These are phyloP conservation scores for Cystobasidium tubakii DNA, from an alignment of 768 basidiomycete species.

Conservation along the genomic window DNA sequence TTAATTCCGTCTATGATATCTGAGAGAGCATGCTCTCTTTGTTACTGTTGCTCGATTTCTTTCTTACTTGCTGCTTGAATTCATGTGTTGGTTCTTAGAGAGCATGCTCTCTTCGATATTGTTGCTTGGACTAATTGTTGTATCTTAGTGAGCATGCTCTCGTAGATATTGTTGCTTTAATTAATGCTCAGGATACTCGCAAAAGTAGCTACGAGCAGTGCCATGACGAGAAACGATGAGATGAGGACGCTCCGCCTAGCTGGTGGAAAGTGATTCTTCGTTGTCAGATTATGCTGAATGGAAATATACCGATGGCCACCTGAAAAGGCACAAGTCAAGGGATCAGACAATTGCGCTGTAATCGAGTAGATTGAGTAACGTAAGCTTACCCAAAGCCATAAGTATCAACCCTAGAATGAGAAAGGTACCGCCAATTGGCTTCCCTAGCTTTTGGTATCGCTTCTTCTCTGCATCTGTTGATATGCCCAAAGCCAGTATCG, in stretches of 20 bases:
- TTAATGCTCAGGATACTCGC: constrained; percentile 12
- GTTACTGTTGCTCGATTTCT: too few species aligned
- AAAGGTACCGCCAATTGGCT: constrained; percentile 41
- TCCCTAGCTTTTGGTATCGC: constrained; percentile 32
- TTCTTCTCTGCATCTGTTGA: constrained; percentile 14
- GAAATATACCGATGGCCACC: constrained; percentile 28
- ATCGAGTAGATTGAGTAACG: neutral
- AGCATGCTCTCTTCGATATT: too few species aligned
- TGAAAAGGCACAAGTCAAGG: neutral
- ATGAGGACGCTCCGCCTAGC: constrained; percentile 22
- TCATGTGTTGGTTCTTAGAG: too few species aligned
- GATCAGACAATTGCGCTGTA: neutral
- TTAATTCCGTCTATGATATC: too few species aligned
- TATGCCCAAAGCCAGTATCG: neutral
- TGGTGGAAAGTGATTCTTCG: constrained; percentile 32
- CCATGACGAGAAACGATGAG: constrained; percentile 2
- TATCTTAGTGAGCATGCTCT: too few species aligned
- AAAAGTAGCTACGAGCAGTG: constrained; percentile 26
- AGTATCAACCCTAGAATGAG: constrained; percentile 37
- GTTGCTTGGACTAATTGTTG: too few species aligned
- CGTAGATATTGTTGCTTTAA: too few species aligned
- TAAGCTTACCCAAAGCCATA: constrained; percentile 38
- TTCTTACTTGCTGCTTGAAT: too few species aligned
- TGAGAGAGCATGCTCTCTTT: too few species aligned
- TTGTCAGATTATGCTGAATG: constrained; percentile 15